Conservation (phyloP, 352 stramenopile genomes). For the Pythium scleroteichum region DNA sequence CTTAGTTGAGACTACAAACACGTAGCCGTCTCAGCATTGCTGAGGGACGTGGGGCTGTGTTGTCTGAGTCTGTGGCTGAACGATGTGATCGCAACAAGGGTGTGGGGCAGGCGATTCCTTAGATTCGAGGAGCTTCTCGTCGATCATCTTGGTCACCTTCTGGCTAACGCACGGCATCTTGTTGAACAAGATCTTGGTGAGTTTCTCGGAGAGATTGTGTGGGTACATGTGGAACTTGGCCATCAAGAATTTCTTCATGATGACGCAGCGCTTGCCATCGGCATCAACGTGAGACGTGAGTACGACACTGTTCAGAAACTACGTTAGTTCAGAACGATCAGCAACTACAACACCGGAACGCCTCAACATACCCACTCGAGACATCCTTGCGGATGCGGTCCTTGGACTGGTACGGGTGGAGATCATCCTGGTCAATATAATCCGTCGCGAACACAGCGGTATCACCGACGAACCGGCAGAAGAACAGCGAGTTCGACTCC, state of each 20-base stretch:
- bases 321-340: background rate
- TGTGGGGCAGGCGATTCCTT: background rate
- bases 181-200: slow-evolving; percentile 60
- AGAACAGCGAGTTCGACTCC: slow-evolving; percentile 77
- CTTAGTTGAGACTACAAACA: background rate
- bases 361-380: slow-evolving; percentile 50
- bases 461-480: slow-evolving; percentile 61
- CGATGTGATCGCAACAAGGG: background rate
- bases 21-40: slow-evolving; percentile 19
- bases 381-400: slow-evolving; percentile 80
- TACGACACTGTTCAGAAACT: slow-evolving; percentile 45
- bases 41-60: slow-evolving; percentile 13
- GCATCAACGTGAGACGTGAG: slow-evolving; percentile 60
- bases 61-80: slow-evolving; percentile 1
- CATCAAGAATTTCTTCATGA: slow-evolving; percentile 83
- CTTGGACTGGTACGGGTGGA: slow-evolving; percentile 70
- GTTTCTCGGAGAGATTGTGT: slow-evolving; percentile 66
- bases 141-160: slow-evolving; percentile 63
- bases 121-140: slow-evolving; percentile 43
- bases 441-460: slow-evolving; percentile 65
- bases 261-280: slow-evolving; percentile 62
- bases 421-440: slow-evolving; percentile 78
- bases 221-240: slow-evolving; percentile 82
- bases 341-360: background rate
- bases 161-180: slow-evolving; percentile 61